Evolutionary conservation across 306 rosid species (phyloP).

Genomic region (Styphnolobium japonicum): DNA sequence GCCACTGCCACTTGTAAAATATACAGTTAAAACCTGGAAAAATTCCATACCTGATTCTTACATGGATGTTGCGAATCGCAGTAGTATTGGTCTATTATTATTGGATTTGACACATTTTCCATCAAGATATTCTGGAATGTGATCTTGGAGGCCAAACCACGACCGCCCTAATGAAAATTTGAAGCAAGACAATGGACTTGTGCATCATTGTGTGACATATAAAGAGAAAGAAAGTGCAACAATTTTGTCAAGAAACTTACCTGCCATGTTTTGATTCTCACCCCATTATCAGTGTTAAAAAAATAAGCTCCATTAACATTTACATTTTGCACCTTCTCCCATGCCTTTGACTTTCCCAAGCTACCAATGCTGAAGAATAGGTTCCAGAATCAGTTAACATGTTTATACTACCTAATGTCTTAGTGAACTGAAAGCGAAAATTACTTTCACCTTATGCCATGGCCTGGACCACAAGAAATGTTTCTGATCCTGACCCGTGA

Average conservation of each 20-base stretch:
- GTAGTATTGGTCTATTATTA: conserved; percentile 80
- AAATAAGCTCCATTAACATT: conserved; percentile 65
- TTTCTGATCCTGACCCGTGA: conserved; percentile 58
- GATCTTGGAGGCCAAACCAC: conserved; percentile 63
- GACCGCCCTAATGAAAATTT: conserved; percentile 63
- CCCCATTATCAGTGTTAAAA: conserved; percentile 68
- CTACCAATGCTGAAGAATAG: conserved; percentile 81
- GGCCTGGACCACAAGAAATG: conserved; percentile 89
- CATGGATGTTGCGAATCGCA: conserved; percentile 73
- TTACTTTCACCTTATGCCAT: conserved; percentile 80
- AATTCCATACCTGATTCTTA: conserved; percentile 62
- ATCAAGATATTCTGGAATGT: conserved; percentile 67
- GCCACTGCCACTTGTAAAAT: not conserved
- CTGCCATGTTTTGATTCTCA: conserved; percentile 99
- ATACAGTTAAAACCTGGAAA: not conserved
- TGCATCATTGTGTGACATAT: not conserved
- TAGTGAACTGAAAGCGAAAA: not conserved
- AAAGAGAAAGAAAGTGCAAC: not conserved
- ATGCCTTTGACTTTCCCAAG: conserved; percentile 71
- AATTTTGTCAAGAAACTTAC: conserved; percentile 32
- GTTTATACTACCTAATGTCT: not conserved
- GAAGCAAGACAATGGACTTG: not conserved
- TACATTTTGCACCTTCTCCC: conserved; percentile 63
- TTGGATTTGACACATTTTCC: conserved; percentile 86
- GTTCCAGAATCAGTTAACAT: conserved; percentile 16